phyloP scores from a whole-genome alignment of 306 rosid genomes.

The Fragaria iinumae region DNA sequence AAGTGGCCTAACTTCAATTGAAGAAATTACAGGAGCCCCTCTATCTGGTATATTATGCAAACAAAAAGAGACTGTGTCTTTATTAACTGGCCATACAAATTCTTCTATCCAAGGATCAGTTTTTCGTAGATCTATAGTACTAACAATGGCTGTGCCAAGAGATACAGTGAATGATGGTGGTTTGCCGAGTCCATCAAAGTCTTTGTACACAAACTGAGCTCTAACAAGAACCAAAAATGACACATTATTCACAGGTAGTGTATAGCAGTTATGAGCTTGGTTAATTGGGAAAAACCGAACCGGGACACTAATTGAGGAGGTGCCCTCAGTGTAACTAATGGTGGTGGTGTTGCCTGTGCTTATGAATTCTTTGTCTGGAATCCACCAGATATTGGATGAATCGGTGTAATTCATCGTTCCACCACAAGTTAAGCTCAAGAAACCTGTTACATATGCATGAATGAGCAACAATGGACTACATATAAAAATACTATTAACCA shows the following conservation, averaged over 20 bases:
- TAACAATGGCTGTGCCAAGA: conserved; percentile 70
- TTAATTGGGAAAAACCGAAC: conserved; percentile 57
- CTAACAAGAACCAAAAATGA: conserved; percentile 70
- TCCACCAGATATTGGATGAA: conserved; percentile 63
- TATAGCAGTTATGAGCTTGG: conserved; percentile 50
- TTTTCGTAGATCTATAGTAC: conserved; percentile 47
- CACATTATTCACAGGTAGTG: conserved; percentile 45
- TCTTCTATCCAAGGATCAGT: conserved; percentile 80
- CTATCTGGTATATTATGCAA: conserved; percentile 47
- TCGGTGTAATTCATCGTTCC: conserved; percentile 59
- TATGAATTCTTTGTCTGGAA: conserved; percentile 60
- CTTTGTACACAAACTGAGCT: conserved; percentile 65
- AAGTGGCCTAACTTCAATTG: conserved; percentile 77
- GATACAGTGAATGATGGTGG: conserved; percentile 80
- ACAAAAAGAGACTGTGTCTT: conserved; percentile 58
- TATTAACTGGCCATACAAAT: conserved; percentile 64
- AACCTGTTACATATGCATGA: conserved; percentile 50
- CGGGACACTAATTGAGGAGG: conserved; percentile 36
- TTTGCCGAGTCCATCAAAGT: conserved; percentile 67
- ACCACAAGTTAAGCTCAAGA: conserved; percentile 90
- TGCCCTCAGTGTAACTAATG: conserved; percentile 33
- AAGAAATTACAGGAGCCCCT: conserved; percentile 72
- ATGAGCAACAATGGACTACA: conserved; percentile 13
- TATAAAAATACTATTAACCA: neutral
- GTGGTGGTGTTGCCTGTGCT: conserved; percentile 52